phyloP scores from a whole-genome alignment of 805 yeast species.

The Nakazawaea anatomiae region DNA sequence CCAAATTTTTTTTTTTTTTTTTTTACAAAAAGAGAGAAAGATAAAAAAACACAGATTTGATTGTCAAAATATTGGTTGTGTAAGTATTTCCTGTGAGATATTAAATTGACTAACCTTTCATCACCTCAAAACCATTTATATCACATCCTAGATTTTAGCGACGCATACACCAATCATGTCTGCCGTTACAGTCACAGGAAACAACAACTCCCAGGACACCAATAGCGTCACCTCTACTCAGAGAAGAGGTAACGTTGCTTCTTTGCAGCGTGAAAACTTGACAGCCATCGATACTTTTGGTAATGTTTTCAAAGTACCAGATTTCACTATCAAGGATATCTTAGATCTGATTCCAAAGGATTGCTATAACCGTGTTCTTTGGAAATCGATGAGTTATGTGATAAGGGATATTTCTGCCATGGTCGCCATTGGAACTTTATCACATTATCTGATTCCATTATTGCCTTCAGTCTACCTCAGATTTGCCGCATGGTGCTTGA shows the following conservation, averaged over 20 bases:
- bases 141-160: not conserved
- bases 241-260: conserved; percentile 36
- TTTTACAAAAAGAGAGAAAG: too few species aligned
- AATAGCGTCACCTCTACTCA: conserved; percentile 14
- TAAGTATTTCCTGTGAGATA: too few species aligned
- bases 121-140: too few species aligned
- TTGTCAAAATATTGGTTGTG: too few species aligned
- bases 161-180: conserved; percentile 18
- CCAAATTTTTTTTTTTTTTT: too few species aligned
- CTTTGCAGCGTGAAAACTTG: conserved; percentile 28
- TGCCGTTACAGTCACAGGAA: conserved; percentile 26
- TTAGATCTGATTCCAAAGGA: conserved; percentile 65
- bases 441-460: conserved; percentile 47
- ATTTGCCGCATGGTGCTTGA: conserved; percentile 51
- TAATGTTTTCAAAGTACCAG: conserved; percentile 65
- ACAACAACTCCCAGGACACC: conserved; percentile 2
- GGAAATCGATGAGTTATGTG: conserved; percentile 56
- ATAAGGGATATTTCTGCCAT: conserved; percentile 54
- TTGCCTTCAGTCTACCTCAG: conserved; percentile 39
- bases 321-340: conserved; percentile 69
- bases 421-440: conserved; percentile 45
- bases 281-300: conserved; percentile 58
- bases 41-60: too few species aligned
- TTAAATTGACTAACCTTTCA: too few species aligned
- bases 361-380: conserved; percentile 61